phyloP scores from a whole-genome alignment of 2,329 filamentous ascomycete species.

The Aureobasidium sp. region DNA sequence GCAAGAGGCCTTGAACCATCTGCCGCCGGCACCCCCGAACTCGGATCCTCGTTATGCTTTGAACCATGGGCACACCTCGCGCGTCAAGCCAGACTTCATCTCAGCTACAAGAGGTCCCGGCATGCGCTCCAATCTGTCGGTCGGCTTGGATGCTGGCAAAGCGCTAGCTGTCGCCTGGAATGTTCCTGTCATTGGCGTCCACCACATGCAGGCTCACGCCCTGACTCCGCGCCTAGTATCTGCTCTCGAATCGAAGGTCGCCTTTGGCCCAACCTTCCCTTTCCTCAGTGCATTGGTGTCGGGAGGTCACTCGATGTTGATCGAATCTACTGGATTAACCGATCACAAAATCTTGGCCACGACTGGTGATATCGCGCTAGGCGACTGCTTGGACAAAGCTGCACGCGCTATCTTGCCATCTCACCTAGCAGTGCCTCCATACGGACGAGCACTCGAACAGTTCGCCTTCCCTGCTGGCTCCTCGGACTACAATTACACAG shows the following conservation, averaged over 20 bases:
- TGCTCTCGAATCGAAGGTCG: constrained; percentile 40
- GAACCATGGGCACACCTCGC: not conserved
- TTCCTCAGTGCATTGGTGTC: constrained; percentile 85
- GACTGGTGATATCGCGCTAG: constrained; percentile 75
- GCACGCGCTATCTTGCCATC: constrained; percentile 66
- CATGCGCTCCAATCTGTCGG: constrained; percentile 69
- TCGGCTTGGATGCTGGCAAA: constrained; percentile 77
- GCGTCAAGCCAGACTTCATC: constrained; percentile 65
- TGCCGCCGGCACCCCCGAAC: constrained; percentile 35
- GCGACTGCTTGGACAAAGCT: constrained; percentile 81
- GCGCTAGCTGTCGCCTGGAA: constrained; percentile 77
- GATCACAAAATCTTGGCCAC: constrained; percentile 65
- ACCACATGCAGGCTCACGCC: constrained; percentile 97
- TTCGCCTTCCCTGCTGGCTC: constrained; percentile 60
- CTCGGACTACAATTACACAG: constrained; percentile 45
- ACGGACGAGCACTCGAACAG: constrained; percentile 66
- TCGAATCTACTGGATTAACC: constrained; percentile 60
- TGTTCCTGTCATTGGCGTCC: constrained; percentile 73
- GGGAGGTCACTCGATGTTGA: constrained; percentile 82
- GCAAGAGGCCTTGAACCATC: constrained; percentile 48
- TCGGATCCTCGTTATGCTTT: not conserved
- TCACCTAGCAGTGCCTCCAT: constrained; percentile 59
- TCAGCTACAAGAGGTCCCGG: constrained; percentile 84
- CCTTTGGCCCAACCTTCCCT: constrained; percentile 52
- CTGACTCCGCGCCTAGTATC: constrained; percentile 72